These are phyloP conservation scores for Atkinsonella hypoxylon DNA, from an alignment of 2,329 filamentous ascomycete genomes.

Conservation along the genomic window DNA sequence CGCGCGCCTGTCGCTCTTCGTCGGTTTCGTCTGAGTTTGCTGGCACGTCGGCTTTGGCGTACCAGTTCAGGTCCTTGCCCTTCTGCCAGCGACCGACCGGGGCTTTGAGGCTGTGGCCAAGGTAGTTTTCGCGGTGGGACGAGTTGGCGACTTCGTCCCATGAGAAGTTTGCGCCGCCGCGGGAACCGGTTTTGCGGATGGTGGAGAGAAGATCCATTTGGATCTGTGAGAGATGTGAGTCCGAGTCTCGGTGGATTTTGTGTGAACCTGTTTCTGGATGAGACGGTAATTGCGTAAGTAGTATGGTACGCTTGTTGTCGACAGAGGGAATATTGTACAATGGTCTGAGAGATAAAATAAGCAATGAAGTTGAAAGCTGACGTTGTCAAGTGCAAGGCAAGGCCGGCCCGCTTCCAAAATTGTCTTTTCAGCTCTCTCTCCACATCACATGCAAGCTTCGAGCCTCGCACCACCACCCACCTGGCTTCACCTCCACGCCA, in stretches of 20 bases:
- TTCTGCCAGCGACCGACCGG: conserved; percentile 89
- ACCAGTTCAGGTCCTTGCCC: conserved; percentile 55
- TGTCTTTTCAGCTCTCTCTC: not conserved
- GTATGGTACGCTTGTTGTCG: too few species aligned
- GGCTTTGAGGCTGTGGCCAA: conserved; percentile 85
- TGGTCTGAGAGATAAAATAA: too few species aligned
- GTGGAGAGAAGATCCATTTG: conserved; percentile 86
- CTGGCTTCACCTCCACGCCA: conserved; percentile 11
- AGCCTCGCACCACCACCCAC: not conserved
- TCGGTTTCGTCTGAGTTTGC: conserved; percentile 40
- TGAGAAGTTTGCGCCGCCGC: conserved; percentile 89
- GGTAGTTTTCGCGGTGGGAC: conserved; percentile 75
- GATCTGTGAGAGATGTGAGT: not conserved
- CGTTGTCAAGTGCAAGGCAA: not conserved
- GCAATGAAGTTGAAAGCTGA: not conserved
- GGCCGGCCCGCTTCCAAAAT: not conserved
- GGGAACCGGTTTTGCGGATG: conserved; percentile 80
- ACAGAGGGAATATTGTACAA: too few species aligned
- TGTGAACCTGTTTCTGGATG: too few species aligned
- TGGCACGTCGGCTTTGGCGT: conserved; percentile 41
- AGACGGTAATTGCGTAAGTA: too few species aligned
- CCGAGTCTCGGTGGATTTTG: too few species aligned
- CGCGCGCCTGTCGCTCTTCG: conserved; percentile 45
- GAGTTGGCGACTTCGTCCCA: conserved; percentile 91
- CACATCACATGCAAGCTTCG: not conserved